Conservation (phyloP, 768 basidiomycete species). For the Suillus cothurnatus region DNA sequence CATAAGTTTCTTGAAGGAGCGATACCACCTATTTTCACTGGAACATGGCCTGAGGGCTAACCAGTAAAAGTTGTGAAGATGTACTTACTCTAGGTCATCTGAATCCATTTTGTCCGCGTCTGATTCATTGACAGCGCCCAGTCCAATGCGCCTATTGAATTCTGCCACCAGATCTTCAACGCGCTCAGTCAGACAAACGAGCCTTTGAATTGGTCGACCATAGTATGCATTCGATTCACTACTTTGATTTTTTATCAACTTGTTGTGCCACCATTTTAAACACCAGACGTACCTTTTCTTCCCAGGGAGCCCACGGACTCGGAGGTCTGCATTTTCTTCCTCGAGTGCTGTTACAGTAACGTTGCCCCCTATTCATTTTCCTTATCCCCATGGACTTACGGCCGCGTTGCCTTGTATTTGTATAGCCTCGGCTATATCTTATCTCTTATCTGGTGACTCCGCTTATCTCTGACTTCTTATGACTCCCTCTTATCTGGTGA, state of each 20-base stretch:
- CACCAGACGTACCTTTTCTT: neutral
- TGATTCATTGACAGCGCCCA: neutral
- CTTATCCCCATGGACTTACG: too few relatives aligned
- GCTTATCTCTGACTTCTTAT: too few relatives aligned
- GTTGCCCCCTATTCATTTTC: too few relatives aligned
- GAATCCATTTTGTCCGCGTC: neutral
- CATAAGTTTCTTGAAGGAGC: neutral
- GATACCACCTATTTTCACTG: neutral
- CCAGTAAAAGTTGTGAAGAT: neutral
- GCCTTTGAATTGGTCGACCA: neutral
- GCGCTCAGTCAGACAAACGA: neutral
- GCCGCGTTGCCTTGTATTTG: too few relatives aligned
- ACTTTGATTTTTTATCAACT: neutral
- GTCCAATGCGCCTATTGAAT: neutral
- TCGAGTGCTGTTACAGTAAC: too few relatives aligned
- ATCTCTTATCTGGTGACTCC: too few relatives aligned
- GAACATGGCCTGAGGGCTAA: neutral
- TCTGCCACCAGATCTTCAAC: neutral
- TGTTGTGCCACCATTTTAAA: neutral
- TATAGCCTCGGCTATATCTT: too few relatives aligned
- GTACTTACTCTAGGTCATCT: neutral
- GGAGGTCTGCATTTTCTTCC: too few relatives aligned
- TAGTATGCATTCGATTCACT: neutral
- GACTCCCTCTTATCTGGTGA: too few relatives aligned
- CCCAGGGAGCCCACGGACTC: too few relatives aligned